A percentile compares a stretch with the other conserved stretches of the same genome.
phyloP scores from a whole-genome alignment of 495 filamentous ascomycete genomes.

The Lophium mytilinum region DNA sequence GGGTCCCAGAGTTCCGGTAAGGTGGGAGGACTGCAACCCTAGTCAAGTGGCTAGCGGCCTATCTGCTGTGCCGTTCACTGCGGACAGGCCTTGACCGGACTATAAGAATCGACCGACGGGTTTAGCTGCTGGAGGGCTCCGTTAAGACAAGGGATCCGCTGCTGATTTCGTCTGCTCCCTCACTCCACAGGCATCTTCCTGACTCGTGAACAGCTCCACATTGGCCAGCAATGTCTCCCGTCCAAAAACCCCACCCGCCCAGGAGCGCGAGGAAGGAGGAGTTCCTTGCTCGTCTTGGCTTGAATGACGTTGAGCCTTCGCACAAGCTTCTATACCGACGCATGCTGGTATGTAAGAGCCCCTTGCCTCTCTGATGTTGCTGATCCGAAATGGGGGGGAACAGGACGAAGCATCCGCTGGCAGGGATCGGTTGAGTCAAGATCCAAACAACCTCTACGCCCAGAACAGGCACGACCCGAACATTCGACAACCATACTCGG shows the following conservation, averaged over 20 bases:
- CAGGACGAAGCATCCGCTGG: conserved; percentile 31
- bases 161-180: background rate
- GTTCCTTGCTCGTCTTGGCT: conserved; percentile 27
- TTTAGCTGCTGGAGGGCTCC: background rate
- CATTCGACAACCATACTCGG: conserved; percentile 26
- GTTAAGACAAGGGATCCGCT: background rate
- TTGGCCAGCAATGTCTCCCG: conserved; percentile 6
- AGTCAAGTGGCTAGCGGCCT: background rate
- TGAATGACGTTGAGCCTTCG: conserved; percentile 18
- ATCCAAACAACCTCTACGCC: conserved; percentile 17
- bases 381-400: background rate
- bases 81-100: background rate
- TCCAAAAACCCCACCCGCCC: background rate
- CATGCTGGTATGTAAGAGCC: background rate
- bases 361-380: conserved; percentile 11
- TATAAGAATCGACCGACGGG: background rate
- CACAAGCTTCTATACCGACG: conserved; percentile 10
- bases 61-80: background rate
- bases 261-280: conserved; percentile 18
- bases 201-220: background rate
- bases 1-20: background rate
- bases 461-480: conserved; percentile 10
- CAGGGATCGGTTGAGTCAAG: conserved; percentile 24
- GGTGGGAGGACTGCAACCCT: background rate
- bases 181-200: background rate